Percentiles rank a stretch among this genome's conserved stretches.
These are phyloP conservation scores for Paramecium bursaria DNA, from an alignment of 73 alveolate genomes.

Conservation along the genomic window DNA sequence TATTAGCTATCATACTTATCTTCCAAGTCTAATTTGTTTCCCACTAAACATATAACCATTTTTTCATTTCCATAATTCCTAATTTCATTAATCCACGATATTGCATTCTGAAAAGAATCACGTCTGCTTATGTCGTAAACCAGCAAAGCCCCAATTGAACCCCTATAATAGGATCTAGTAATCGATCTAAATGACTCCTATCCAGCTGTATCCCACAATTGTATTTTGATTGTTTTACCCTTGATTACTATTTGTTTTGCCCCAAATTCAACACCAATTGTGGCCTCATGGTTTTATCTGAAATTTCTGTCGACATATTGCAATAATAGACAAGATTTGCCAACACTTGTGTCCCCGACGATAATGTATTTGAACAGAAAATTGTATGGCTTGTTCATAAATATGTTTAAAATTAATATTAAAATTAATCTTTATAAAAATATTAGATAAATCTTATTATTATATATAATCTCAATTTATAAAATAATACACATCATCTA, in stretches of 20 bases:
- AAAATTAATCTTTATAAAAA: neutral
- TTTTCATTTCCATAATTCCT: conserved; percentile 55
- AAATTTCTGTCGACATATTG: conserved; percentile 71
- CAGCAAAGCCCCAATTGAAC: conserved; percentile 72
- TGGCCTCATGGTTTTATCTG: conserved; percentile 66
- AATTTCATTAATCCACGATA: conserved; percentile 67
- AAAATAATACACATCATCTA: no score
- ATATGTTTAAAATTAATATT: neutral
- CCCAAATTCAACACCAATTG: conserved; percentile 76
- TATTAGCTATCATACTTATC: conserved; percentile 30
- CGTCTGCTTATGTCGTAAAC: conserved; percentile 73
- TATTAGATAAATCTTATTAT: neutral
- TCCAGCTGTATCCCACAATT: conserved; percentile 78
- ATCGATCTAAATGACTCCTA: conserved; percentile 68
- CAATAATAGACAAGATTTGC: conserved; percentile 70
- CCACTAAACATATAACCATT: conserved; percentile 61
- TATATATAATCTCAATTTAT: no score
- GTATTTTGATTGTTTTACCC: conserved; percentile 67
- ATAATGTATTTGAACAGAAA: conserved; percentile 73
- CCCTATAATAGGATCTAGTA: conserved; percentile 74
- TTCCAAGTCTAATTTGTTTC: conserved; percentile 68
- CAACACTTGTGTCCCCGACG: conserved; percentile 75
- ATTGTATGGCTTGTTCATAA: conserved; percentile 63
- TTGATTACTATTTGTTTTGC: conserved; percentile 68
- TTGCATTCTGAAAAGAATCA: conserved; percentile 67